These are phyloP conservation scores for Paspalum vaginatum DNA, from an alignment of 176 grass and related monocot genomes.

Conservation along the genomic window DNA sequence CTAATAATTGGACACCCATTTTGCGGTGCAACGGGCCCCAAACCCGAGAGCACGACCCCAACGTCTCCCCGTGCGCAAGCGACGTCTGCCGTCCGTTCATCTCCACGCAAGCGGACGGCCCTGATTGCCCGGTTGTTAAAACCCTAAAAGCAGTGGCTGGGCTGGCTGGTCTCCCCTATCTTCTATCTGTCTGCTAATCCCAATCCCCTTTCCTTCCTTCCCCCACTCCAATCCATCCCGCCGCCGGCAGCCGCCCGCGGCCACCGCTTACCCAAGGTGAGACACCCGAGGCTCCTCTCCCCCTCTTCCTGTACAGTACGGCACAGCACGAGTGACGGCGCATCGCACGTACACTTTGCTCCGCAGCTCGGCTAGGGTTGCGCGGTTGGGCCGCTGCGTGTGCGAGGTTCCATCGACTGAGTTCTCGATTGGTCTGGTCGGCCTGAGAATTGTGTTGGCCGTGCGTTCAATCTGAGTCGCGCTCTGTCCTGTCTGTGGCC, in stretches of 20 bases:
- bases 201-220: neutral
- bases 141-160: slow-evolving; percentile 31
- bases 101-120: neutral
- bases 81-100: neutral
- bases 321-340: too few species aligned
- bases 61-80: too few species aligned
- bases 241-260: neutral
- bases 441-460: too few species aligned
- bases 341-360: neutral
- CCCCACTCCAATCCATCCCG: neutral
- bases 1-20: too few species aligned
- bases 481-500: neutral
- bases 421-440: neutral
- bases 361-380: too few species aligned
- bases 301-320: neutral
- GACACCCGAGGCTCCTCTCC: neutral
- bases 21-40: neutral
- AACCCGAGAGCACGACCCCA: neutral
- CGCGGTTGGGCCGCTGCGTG: neutral
- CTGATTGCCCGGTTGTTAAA: slow-evolving; percentile 21
- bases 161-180: slow-evolving; percentile 7
- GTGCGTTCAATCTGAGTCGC: neutral
- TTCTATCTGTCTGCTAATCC: too few species aligned
- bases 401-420: neutral
- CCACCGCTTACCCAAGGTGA: slow-evolving; percentile 35